A percentile compares a stretch with the other conserved stretches of the same genome.
Evolutionary conservation across 768 basidiomycete species (phyloP).

Genomic region (Termitomyces sp.): DNA sequence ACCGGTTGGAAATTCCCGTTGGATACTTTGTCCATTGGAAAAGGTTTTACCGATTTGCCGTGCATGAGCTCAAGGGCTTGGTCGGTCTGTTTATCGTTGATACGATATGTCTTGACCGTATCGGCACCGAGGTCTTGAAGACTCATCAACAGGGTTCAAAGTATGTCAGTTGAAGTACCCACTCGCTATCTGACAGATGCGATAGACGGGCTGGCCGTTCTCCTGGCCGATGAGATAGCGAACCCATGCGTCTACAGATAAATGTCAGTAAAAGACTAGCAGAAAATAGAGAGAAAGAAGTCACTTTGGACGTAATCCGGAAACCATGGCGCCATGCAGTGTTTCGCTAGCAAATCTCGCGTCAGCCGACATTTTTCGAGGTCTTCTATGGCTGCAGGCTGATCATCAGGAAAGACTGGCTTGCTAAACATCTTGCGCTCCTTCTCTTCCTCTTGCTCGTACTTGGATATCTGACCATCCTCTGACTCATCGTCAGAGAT

Average conservation of each 20-base stretch:
- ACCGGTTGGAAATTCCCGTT: conserved; percentile 68
- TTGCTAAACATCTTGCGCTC: conserved; percentile 50
- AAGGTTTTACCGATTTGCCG: conserved; percentile 59
- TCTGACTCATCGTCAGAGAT: conserved; percentile 85
- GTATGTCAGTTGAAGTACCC: conserved; percentile 27
- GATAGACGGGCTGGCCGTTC: conserved; percentile 58
- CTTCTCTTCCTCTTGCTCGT: conserved; percentile 72
- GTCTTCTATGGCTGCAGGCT: conserved; percentile 52
- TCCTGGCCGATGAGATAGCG: conserved; percentile 77
- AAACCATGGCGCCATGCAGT: conserved; percentile 80
- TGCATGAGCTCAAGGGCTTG: conserved; percentile 74
- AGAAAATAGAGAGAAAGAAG: background rate
- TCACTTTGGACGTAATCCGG: conserved; percentile 77
- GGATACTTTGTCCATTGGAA: conserved; percentile 84
- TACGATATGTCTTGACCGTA: conserved; percentile 62
- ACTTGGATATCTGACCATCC: conserved; percentile 73
- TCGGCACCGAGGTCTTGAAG: conserved; percentile 47
- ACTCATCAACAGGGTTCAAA: conserved; percentile 1
- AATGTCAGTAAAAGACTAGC: conserved; percentile 8
- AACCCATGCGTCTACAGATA: conserved; percentile 72
- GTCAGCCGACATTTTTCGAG: conserved; percentile 62
- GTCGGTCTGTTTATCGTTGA: conserved; percentile 64
- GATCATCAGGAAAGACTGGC: conserved; percentile 39
- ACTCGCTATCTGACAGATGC: conserved; percentile 82
- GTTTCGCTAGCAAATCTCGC: conserved; percentile 67